Conservation (phyloP, 495 filamentous ascomycete species). For the Stereocaulon alpinum region DNA sequence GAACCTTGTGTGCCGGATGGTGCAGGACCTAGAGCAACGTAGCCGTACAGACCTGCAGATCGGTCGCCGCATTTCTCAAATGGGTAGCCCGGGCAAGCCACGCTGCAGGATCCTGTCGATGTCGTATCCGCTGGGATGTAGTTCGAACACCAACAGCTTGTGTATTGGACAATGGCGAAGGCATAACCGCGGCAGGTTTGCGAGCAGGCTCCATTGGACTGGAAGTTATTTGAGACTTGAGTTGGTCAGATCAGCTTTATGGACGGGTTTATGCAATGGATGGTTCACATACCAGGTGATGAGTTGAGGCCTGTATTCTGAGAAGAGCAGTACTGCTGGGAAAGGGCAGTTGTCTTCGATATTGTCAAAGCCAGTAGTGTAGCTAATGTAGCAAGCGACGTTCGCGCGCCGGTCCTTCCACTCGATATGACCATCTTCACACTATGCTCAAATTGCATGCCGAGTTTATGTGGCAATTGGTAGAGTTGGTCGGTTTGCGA, state of each 20-base stretch:
- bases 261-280: no score
- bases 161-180: slow-evolving; percentile 54
- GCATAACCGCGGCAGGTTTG: slow-evolving; percentile 50
- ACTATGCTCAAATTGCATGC: no score
- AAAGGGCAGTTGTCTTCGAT: slow-evolving; percentile 16
- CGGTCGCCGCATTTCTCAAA: slow-evolving; percentile 52
- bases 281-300: slow-evolving; percentile 24
- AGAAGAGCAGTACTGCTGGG: slow-evolving; percentile 35
- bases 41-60: slow-evolving; percentile 46
- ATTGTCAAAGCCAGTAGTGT: slow-evolving; percentile 15
- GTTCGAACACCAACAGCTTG: slow-evolving; percentile 69
- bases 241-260: background rate
- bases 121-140: slow-evolving; percentile 44
- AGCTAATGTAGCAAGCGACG: background rate
- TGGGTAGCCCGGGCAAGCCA: slow-evolving; percentile 56
- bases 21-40: slow-evolving; percentile 37
- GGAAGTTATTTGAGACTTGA: slow-evolving; percentile 44
- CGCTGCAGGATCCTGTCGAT: slow-evolving; percentile 38
- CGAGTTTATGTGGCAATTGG: background rate
- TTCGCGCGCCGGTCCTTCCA: background rate
- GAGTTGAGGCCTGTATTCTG: slow-evolving; percentile 37
- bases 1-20: slow-evolving; percentile 41
- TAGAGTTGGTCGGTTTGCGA: background rate
- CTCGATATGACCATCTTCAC: background rate
- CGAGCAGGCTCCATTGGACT: slow-evolving; percentile 56